phyloP scores from a whole-genome alignment of 148 eudicot species.

The Dianthus caryophyllus region DNA sequence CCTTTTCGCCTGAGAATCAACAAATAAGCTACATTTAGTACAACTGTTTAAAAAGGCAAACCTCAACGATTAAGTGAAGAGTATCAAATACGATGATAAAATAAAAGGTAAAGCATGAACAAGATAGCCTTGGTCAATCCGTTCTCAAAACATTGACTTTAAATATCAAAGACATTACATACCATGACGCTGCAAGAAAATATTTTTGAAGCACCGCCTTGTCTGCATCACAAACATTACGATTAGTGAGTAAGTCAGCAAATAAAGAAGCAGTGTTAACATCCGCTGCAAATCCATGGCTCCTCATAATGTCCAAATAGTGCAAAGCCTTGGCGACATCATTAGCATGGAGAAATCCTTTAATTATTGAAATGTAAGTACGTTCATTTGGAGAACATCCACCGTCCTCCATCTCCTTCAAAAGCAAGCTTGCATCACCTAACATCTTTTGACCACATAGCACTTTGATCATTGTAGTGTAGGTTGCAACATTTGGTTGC shows the following conservation, averaged over 20 bases:
- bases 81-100: too few relatives aligned
- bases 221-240: not conserved
- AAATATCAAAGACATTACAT: too few relatives aligned
- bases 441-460: constrained; percentile 9
- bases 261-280: not conserved
- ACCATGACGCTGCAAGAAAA: not conserved
- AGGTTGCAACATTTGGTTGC: constrained; percentile 1
- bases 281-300: constrained; percentile 2
- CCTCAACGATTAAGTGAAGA: too few relatives aligned
- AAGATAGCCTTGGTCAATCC: not conserved
- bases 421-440: constrained; percentile 9
- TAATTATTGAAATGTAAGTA: constrained; percentile 18
- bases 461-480: constrained; percentile 16
- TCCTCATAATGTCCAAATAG: not conserved
- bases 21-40: too few relatives aligned
- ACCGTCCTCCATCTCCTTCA: constrained; percentile 10
- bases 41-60: too few relatives aligned
- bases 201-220: constrained; percentile 4
- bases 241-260: not conserved
- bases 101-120: too few relatives aligned
- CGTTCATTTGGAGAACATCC: constrained; percentile 12
- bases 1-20: too few relatives aligned
- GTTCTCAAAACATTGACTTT: too few relatives aligned
- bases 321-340: constrained; percentile 9
- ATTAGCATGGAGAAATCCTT: not conserved